phyloP scores from a whole-genome alignment of 2,329 filamentous ascomycete species.

The Huntiella decipiens region DNA sequence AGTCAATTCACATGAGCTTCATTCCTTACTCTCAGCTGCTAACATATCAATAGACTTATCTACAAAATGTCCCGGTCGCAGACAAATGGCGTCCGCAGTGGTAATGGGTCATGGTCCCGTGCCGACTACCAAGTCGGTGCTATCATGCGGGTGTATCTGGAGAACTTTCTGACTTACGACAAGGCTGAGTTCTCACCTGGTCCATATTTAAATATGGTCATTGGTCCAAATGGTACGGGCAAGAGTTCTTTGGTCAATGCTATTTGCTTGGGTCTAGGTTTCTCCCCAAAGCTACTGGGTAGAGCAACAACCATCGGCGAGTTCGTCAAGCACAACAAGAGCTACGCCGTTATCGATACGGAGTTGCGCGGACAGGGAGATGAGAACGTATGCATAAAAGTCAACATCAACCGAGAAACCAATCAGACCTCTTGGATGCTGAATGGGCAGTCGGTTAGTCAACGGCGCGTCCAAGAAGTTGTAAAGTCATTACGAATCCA shows the following conservation, averaged over 20 bases:
- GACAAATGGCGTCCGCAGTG: background rate
- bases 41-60: too few species aligned
- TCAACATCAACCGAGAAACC: constrained; percentile 63
- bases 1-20: too few species aligned
- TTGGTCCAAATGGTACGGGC: constrained; percentile 94
- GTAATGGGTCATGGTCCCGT: constrained; percentile 13
- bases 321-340: constrained; percentile 79
- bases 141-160: constrained; percentile 69
- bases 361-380: constrained; percentile 52
- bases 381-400: constrained; percentile 53
- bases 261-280: constrained; percentile 83
- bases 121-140: constrained; percentile 49
- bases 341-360: constrained; percentile 69
- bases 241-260: constrained; percentile 96
- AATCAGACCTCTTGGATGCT: constrained; percentile 66
- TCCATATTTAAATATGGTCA: constrained; percentile 92
- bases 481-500: constrained; percentile 66
- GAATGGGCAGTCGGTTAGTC: constrained; percentile 43
- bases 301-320: constrained; percentile 70
- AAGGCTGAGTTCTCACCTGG: constrained; percentile 80
- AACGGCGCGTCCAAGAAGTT: constrained; percentile 47
- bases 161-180: constrained; percentile 89
- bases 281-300: constrained; percentile 61
- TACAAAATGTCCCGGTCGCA: background rate
- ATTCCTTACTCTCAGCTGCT: too few species aligned